Percentiles rank a stretch among this genome's conserved stretches.
Evolutionary conservation across 495 filamentous ascomycete genomes (phyloP).

Genomic region (Podospora comata): DNA sequence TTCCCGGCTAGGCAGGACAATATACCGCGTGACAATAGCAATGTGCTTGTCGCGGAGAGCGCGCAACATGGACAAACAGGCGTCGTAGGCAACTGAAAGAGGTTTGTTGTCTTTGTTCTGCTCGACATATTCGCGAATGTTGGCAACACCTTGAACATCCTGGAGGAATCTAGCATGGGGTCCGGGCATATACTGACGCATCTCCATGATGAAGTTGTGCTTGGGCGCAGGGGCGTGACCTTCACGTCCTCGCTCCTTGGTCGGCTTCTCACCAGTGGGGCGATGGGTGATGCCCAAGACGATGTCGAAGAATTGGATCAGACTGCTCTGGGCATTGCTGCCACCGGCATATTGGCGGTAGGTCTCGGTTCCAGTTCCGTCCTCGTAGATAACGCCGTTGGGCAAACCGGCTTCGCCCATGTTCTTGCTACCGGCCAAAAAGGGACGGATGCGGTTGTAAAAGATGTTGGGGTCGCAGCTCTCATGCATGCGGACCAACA

Average conservation of each 20-base stretch:
- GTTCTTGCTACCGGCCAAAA: constrained; percentile 92
- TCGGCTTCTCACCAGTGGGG: constrained; percentile 71
- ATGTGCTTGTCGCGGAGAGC: constrained; percentile 91
- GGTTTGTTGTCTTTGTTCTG: constrained; percentile 55
- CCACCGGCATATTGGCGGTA: constrained; percentile 88
- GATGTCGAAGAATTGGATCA: constrained; percentile 97
- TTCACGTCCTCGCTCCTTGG: constrained; percentile 46
- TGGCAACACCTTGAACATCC: constrained; percentile 74
- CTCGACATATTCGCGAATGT: constrained; percentile 84
- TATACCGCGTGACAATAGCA: constrained; percentile 93
- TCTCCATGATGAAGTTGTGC: constrained; percentile 92
- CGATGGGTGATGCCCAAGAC: constrained; percentile 87
- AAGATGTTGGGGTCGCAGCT: constrained; percentile 90
- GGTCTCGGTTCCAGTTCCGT: constrained; percentile 63
- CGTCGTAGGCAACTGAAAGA: constrained; percentile 80
- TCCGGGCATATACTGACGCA: constrained; percentile 96
- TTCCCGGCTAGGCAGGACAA: constrained; percentile 66
- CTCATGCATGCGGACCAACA: constrained; percentile 86
- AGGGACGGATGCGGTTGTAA: constrained; percentile 89
- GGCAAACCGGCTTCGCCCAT: constrained; percentile 92
- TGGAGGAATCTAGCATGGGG: constrained; percentile 85
- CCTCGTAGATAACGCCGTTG: constrained; percentile 81
- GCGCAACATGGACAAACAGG: constrained; percentile 87
- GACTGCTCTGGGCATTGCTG: constrained; percentile 92
- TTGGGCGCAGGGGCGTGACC: constrained; percentile 56